Evolutionary conservation across 2,329 filamentous ascomycete species (phyloP).

Genomic region (Thielaviopsis populi): DNA sequence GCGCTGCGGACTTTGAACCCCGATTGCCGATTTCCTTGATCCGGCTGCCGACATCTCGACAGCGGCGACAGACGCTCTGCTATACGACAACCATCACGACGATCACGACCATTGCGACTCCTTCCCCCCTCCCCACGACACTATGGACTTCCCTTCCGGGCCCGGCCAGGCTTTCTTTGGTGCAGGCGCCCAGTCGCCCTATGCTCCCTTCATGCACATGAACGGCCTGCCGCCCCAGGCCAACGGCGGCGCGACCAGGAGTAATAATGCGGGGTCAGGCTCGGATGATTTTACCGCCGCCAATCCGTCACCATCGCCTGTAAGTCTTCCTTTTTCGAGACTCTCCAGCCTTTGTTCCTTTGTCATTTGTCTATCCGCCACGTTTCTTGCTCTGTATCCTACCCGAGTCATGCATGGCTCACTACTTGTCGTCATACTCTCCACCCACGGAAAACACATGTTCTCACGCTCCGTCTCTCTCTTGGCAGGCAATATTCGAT

Average conservation of each 20-base stretch:
- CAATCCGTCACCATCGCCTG: slow-evolving; percentile 37
- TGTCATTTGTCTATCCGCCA: no score
- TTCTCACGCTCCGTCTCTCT: slow-evolving; percentile 5
- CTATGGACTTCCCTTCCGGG: slow-evolving; percentile 6
- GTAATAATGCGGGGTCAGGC: slow-evolving; percentile 34
- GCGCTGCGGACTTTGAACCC: neutral
- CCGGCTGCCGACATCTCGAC: no score
- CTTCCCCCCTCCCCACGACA: neutral
- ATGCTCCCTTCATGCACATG: slow-evolving; percentile 40
- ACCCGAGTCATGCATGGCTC: slow-evolving; percentile 16
- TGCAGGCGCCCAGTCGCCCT: slow-evolving; percentile 31
- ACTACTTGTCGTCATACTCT: neutral
- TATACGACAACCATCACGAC: neutral
- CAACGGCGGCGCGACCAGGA: slow-evolving; percentile 18
- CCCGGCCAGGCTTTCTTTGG: slow-evolving; percentile 32
- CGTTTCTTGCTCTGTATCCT: neutral
- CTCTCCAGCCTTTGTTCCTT: neutral
- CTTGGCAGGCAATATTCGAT: slow-evolving; percentile 10
- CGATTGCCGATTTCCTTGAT: no score
- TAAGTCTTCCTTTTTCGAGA: slow-evolving; percentile 21
- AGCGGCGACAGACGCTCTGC: no score
- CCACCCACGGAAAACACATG: neutral
- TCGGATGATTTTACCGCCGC: slow-evolving; percentile 37
- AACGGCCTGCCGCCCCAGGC: slow-evolving; percentile 34
- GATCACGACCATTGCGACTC: neutral